phyloP scores from a whole-genome alignment of 1,284 basidiomycete genomes.

The Moniliella sp. region DNA sequence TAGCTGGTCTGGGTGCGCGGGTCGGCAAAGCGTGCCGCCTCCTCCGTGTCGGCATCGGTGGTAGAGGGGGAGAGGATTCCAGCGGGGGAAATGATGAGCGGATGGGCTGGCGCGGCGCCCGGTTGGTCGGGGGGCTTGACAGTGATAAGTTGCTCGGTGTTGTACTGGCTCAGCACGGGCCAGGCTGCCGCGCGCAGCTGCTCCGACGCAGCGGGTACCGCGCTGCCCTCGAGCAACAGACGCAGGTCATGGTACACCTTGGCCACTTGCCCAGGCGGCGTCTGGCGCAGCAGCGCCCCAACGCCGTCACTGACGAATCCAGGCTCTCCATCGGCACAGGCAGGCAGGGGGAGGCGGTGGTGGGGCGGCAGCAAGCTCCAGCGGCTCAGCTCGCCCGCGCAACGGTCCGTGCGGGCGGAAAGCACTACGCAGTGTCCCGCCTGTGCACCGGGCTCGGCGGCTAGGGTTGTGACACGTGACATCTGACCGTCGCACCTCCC shows the following conservation, averaged over 20 bases:
- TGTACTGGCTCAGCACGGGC: slow-evolving; percentile 11
- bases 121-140: slow-evolving; percentile 3
- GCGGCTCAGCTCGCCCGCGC: no score
- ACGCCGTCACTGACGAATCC: background rate
- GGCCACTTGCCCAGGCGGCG: slow-evolving; percentile 15
- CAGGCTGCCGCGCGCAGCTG: slow-evolving; percentile 3
- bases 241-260: slow-evolving; percentile 17
- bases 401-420: no score
- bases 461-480: no score
- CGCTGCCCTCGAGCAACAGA: slow-evolving; percentile 7
- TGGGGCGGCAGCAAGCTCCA: no score
- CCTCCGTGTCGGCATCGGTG: background rate
- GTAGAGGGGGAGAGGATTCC: background rate
- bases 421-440: no score
- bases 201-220: background rate
- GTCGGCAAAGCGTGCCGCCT: background rate
- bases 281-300: slow-evolving; percentile 8
- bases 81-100: slow-evolving; percentile 1
- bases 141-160: slow-evolving; percentile 12
- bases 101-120: background rate
- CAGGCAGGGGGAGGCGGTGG: no score
- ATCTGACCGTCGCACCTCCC: no score
- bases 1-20: background rate
- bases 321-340: no score
- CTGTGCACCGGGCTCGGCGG: no score